Conservation (phyloP, 768 basidiomycete genomes). For the Lenzites betulinus region DNA sequence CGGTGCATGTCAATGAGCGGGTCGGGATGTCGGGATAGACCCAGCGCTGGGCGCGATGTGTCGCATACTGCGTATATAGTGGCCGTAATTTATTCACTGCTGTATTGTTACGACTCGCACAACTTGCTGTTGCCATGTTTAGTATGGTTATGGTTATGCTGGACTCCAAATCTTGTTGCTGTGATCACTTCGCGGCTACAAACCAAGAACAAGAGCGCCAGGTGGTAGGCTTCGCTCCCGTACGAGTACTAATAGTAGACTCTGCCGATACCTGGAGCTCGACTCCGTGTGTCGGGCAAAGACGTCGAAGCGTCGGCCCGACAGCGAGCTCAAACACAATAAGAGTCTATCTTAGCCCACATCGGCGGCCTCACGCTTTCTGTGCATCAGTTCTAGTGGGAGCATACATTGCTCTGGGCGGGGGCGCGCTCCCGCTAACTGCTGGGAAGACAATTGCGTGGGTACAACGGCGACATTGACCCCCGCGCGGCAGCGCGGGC, state of each 20-base stretch:
- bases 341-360: background rate
- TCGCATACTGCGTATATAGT: background rate
- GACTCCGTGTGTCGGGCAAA: background rate
- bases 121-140: background rate
- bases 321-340: slow-evolving; percentile 1
- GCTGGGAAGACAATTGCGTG: slow-evolving; percentile 14
- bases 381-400: background rate
- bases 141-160: background rate
- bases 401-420: background rate
- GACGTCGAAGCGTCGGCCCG: slow-evolving; percentile 1
- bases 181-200: background rate
- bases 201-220: background rate
- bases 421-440: background rate
- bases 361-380: background rate
- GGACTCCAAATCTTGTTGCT: background rate
- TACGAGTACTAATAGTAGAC: too few relatives aligned
- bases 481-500: background rate
- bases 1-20: too few relatives aligned
- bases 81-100: slow-evolving; percentile 1
- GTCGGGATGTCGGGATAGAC: too few relatives aligned
- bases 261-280: too few relatives aligned
- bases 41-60: slow-evolving; percentile 3
- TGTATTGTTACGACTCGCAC: background rate
- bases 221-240: background rate
- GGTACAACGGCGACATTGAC: slow-evolving; percentile 15